Percentiles rank a stretch among this genome's conserved stretches.
These are phyloP conservation scores for Fusarium sp. DNA, from an alignment of 2,329 filamentous ascomycete genomes.

Conservation along the genomic window DNA sequence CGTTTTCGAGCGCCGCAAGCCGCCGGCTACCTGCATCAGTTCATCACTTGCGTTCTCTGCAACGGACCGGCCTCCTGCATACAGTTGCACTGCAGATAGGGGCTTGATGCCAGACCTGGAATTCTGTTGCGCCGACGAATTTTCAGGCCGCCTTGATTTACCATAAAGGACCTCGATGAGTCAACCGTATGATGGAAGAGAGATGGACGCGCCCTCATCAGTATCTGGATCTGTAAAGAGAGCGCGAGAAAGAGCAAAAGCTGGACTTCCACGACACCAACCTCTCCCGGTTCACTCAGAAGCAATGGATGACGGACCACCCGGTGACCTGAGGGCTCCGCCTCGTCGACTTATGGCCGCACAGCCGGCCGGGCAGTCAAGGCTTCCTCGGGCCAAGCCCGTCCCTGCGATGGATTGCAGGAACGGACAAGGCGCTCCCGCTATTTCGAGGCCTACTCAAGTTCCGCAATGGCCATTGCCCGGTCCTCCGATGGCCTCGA, in stretches of 20 bases:
- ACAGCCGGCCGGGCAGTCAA: constrained; percentile 30
- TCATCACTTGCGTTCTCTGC: constrained; percentile 22
- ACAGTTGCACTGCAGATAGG: constrained; percentile 37
- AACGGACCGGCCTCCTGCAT: constrained; percentile 39
- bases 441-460: constrained; percentile 66
- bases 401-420: constrained; percentile 32
- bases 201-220: constrained; percentile 60
- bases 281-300: constrained; percentile 38
- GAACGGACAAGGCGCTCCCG: constrained; percentile 47
- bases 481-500: constrained; percentile 51
- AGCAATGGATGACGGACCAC: constrained; percentile 44
- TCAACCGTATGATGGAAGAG: constrained; percentile 65
- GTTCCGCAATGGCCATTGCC: constrained; percentile 67
- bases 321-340: constrained; percentile 40
- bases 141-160: constrained; percentile 36
- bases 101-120: constrained; percentile 20
- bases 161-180: constrained; percentile 61
- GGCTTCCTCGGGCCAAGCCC: constrained; percentile 29
- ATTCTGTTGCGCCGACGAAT: constrained; percentile 24
- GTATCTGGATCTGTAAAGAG: constrained; percentile 63
- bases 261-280: constrained; percentile 48
- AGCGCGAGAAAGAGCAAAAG: constrained; percentile 65
- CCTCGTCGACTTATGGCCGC: constrained; percentile 45
- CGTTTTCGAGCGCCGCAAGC: constrained; percentile 23
- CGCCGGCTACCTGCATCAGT: constrained; percentile 29